Evolutionary conservation across 352 stramenopile genomes (phyloP).

Genomic region (Pythium pectinolyticum): DNA sequence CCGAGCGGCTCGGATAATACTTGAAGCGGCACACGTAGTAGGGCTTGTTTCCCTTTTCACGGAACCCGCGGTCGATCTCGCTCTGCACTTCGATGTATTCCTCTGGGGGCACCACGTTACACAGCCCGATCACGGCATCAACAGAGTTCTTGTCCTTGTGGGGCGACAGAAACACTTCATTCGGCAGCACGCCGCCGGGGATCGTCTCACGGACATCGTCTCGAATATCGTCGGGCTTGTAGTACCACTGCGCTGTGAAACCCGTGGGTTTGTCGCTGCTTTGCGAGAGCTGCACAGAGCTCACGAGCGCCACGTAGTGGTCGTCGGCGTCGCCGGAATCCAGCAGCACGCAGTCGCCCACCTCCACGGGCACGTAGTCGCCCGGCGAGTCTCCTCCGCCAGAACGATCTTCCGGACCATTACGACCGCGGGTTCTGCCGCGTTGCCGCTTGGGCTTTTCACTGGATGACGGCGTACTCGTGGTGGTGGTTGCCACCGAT

Average conservation of each 20-base stretch:
- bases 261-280: constrained; percentile 42
- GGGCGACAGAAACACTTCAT: constrained; percentile 81
- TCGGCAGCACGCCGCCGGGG: constrained; percentile 53
- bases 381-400: constrained; percentile 29
- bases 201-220: constrained; percentile 64
- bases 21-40: constrained; percentile 83
- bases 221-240: constrained; percentile 74
- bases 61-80: constrained; percentile 70
- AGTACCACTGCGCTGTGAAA: constrained; percentile 87
- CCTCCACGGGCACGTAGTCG: constrained; percentile 66
- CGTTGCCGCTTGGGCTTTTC: constrained; percentile 21
- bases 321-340: constrained; percentile 70
- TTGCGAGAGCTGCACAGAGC: constrained; percentile 64
- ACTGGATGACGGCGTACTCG: neutral
- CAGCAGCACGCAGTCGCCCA: constrained; percentile 77
- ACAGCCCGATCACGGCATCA: constrained; percentile 73
- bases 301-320: constrained; percentile 74
- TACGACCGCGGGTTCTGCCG: neutral
- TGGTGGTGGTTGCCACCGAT: too few species aligned
- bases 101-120: constrained; percentile 69
- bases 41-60: constrained; percentile 54
- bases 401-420: too few species aligned
- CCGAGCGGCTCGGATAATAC: constrained; percentile 68
- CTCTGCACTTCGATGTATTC: constrained; percentile 73
- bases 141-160: constrained; percentile 86